Base-by-base conservation (phyloP, 2,329 filamentous ascomycete genomes). In the Colletotrichum acutatum region DNA sequence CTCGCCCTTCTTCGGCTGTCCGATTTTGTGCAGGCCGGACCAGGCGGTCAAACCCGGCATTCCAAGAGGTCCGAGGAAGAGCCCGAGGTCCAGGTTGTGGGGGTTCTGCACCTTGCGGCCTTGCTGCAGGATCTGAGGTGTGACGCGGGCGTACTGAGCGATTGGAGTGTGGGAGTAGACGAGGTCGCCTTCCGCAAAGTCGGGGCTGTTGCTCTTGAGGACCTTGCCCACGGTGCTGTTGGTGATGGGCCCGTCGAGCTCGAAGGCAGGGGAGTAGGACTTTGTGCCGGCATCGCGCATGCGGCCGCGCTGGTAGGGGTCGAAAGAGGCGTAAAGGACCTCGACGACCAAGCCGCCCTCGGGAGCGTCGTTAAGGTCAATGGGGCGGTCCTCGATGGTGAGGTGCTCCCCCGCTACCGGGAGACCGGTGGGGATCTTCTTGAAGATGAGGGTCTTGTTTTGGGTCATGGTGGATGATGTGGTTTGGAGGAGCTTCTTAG, bases 221-320 rank as follows among this genome's bases (percentile, higher is more conserved):
- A 97, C 91, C 79, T 90, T 91, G 76, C 90, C 87, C 76, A 97
- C 85, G 65, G 85, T 87, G 76, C 82, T 81, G 83, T 92, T 95
- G 76, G 83, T 84, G 74, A 97, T 88, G 74, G 94, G 90, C 76
- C 89, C 83, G 79, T 88, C 86, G 58, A 94, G 81, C 12, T 86
- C 80, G 78, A 91, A 94, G 1, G 92, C 82, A 1, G 91, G 86
- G 22, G 86, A 80, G 85, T 95, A 97, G 8, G 93, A 95, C 83
- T 93, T 90, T 6, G 26, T 71, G 79, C 84, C 81, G 5, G 92
- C 79, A 54, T 87, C 83, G 54, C 94, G 91, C 93, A 97, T 95
- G 76, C 90, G 90, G 73, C 93, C 93, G 68, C 95, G 93, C 86
- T 94, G 90, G 85, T 97, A 97, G 1, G 95, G 95, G 82, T 97